Conservation (phyloP, 768 basidiomycete genomes). For the Glaciozyma martinii region DNA sequence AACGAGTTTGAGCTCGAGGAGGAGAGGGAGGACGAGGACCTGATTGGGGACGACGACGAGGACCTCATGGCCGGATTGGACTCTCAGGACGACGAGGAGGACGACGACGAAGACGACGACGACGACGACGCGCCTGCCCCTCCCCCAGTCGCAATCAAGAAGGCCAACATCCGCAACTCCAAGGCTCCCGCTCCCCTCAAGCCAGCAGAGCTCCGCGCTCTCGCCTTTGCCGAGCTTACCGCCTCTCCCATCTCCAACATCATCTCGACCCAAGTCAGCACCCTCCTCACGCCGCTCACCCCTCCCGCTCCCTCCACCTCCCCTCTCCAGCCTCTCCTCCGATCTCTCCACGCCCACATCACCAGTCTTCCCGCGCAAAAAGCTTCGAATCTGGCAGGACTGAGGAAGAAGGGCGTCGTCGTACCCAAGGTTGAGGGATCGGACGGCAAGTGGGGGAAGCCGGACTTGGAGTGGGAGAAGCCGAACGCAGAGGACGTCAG, state of each 20-base stretch:
- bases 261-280: conserved; percentile 19
- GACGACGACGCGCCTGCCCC: neutral
- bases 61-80: conserved; percentile 14
- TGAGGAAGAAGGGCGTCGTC: conserved; percentile 19
- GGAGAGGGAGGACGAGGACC: conserved; percentile 23
- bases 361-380: conserved; percentile 18
- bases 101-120: neutral
- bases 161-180: conserved; percentile 14
- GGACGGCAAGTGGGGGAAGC: conserved; percentile 21
- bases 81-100: neutral
- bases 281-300: conserved; percentile 14
- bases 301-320: conserved; percentile 21
- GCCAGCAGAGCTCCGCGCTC: conserved; percentile 25
- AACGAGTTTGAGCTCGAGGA: conserved; percentile 19
- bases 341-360: conserved; percentile 20
- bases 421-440: conserved; percentile 27
- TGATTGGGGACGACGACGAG: conserved; percentile 27
- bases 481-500: conserved; percentile 25
- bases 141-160: conserved; percentile 13
- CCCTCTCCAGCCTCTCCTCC: conserved; percentile 24
- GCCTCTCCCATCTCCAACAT: conserved; percentile 29
- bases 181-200: conserved; percentile 20
- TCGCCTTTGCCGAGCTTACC: conserved; percentile 31
- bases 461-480: conserved; percentile 22
- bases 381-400: conserved; percentile 8